A percentile compares a stretch with the other conserved stretches of the same genome.
phyloP scores from a whole-genome alignment of 1,139 yeast genomes.

The Wickerhamomyces sp. region DNA sequence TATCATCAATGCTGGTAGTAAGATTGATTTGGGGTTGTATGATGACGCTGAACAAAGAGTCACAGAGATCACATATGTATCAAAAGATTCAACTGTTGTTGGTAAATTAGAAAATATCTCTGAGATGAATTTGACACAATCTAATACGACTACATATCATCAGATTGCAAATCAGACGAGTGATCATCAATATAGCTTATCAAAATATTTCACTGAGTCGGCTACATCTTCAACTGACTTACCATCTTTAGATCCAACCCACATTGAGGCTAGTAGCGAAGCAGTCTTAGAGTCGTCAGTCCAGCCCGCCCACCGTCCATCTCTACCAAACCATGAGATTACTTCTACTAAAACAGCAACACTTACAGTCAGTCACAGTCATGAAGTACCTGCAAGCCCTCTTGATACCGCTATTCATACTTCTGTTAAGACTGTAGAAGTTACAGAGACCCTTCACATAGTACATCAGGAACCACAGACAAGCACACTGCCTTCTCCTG shows the following conservation, averaged over 20 bases:
- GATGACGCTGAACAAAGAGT: neutral
- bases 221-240: too few relatives aligned
- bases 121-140: too few relatives aligned
- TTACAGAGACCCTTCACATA: neutral
- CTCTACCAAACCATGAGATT: neutral
- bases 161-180: too few relatives aligned
- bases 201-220: too few relatives aligned
- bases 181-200: too few relatives aligned
- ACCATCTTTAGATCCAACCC: too few relatives aligned
- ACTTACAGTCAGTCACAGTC: neutral
- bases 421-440: neutral
- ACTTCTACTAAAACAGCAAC: constrained; percentile 1
- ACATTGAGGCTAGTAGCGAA: too few relatives aligned
- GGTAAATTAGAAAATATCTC: too few relatives aligned
- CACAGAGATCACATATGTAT: constrained; percentile 3
- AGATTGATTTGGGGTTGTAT: constrained; percentile 6
- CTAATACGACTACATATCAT: too few relatives aligned
- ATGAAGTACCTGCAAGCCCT: neutral
- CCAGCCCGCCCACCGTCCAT: constrained; percentile 4
- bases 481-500: neutral
- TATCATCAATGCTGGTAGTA: constrained; percentile 1
- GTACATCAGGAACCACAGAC: neutral
- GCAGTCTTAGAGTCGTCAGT: too few relatives aligned
- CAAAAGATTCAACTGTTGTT: constrained; percentile 4
- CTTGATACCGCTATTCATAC: neutral